phyloP scores from a whole-genome alignment of 768 basidiomycete genomes.

The Roridomyces roridus region DNA sequence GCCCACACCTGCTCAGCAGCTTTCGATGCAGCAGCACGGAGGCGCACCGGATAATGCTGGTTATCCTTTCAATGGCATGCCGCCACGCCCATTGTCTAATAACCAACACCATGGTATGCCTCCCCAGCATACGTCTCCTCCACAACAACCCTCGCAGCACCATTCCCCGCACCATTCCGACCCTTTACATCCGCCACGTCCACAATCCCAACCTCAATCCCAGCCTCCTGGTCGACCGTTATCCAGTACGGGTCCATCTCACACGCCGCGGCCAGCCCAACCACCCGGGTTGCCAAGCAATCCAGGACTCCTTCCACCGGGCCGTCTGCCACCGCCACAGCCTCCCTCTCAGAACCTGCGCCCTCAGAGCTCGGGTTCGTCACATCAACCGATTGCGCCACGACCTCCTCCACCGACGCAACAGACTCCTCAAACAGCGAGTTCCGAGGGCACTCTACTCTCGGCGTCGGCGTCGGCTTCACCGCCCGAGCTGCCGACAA shows the following conservation, averaged over 20 bases:
- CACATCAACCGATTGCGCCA: constrained; percentile 27
- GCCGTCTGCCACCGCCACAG: constrained; percentile 33
- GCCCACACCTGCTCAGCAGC: constrained; percentile 68
- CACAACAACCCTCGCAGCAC: constrained; percentile 54
- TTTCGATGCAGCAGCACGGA: constrained; percentile 57
- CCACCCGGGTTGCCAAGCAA: constrained; percentile 40
- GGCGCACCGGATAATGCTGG: constrained; percentile 43
- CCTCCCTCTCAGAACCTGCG: constrained; percentile 25
- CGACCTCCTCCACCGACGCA: constrained; percentile 11
- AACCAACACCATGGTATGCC: constrained; percentile 15
- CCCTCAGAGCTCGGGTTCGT: constrained; percentile 23
- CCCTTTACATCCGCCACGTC: constrained; percentile 56
- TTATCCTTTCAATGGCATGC: constrained; percentile 32
- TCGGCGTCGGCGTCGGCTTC: constrained; percentile 22
- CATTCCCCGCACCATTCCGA: constrained; percentile 56
- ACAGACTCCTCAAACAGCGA: constrained; percentile 11
- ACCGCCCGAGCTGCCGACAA: constrained; percentile 10
- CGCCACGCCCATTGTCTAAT: constrained; percentile 40
- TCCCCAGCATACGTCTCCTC: constrained; percentile 23
- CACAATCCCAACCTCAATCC: constrained; percentile 66
- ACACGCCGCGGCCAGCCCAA: constrained; percentile 54
- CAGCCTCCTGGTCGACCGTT: constrained; percentile 50
- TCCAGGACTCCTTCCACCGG: constrained; percentile 24
- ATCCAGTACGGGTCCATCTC: constrained; percentile 53
- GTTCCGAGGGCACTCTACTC: constrained; percentile 23